Evolutionary conservation across 148 eudicot species (phyloP).

Genomic region (Gaultheria prostrata): DNA sequence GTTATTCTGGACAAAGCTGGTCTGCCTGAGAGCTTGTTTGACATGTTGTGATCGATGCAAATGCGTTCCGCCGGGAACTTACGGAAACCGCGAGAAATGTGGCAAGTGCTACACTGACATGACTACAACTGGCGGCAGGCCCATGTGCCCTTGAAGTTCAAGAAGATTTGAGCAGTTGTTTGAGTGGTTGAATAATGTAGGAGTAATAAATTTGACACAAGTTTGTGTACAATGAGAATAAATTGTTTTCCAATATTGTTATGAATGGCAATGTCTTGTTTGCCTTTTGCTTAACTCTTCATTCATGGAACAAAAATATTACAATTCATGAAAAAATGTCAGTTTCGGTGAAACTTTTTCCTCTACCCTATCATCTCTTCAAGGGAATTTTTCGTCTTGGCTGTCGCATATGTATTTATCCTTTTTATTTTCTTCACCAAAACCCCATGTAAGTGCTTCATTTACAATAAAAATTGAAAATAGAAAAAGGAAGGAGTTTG

Average conservation of each 20-base stretch:
- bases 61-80: conserved; percentile 79
- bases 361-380: no score
- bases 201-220: not conserved
- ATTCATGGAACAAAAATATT: no score
- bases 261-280: not conserved
- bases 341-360: no score
- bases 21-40: conserved; percentile 59
- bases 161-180: not conserved
- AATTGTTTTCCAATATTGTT: conserved; percentile 3
- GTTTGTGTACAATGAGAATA: not conserved
- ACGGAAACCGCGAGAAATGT: conserved; percentile 58
- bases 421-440: no score
- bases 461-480: no score
- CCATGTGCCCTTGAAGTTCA: conserved; percentile 58
- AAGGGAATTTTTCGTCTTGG: no score
- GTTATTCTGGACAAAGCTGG: conserved; percentile 40
- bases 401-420: no score
- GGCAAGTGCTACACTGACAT: conserved; percentile 67
- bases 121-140: conserved; percentile 58
- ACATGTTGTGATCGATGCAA: conserved; percentile 71
- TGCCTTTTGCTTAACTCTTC: not conserved
- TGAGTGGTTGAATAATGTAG: not conserved
- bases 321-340: no score
- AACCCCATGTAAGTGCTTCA: no score
- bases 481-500: no score